Conservation (phyloP, 352 stramenopile genomes). For the Phytophthora megakarya region DNA sequence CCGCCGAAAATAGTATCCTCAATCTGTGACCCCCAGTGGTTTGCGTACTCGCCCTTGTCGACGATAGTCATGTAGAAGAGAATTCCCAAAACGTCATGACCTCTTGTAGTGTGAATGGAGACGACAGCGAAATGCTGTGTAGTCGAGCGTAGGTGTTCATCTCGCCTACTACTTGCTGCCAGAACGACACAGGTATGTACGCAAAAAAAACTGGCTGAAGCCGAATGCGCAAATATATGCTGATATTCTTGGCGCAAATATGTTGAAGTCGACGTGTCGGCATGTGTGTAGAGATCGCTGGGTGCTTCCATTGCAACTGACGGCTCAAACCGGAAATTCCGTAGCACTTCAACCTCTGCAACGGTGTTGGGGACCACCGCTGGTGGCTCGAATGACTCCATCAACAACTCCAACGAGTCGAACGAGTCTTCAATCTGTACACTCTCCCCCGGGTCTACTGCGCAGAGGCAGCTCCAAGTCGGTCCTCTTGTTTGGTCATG, state of each 20-base stretch:
- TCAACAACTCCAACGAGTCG: background rate
- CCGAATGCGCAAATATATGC: slow-evolving; percentile 28
- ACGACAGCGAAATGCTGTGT: background rate
- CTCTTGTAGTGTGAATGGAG: slow-evolving; percentile 18
- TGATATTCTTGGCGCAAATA: slow-evolving; percentile 8
- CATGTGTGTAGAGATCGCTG: background rate
- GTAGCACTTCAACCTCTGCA: slow-evolving; percentile 5
- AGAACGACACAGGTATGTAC: slow-evolving; percentile 26
- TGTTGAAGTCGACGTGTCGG: slow-evolving; percentile 3
- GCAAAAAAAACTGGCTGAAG: slow-evolving; percentile 33
- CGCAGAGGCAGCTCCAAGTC: background rate
- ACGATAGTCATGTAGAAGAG: slow-evolving; percentile 32
- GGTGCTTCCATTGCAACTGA: background rate
- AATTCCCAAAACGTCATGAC: slow-evolving; percentile 41
- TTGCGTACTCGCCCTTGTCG: slow-evolving; percentile 29
- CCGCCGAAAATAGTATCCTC: slow-evolving; percentile 26
- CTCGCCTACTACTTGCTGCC: slow-evolving; percentile 4
- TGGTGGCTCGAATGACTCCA: background rate
- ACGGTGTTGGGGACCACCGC: background rate
- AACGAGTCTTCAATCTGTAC: slow-evolving; percentile 2
- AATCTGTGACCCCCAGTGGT: slow-evolving; percentile 38
- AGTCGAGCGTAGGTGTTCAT: slow-evolving; percentile 3
- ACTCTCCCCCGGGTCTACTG: background rate
- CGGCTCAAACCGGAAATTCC: slow-evolving; percentile 17
- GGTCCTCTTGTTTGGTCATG: background rate